phyloP scores from a whole-genome alignment of 768 basidiomycete species.

The Tephrocybe sp. region DNA sequence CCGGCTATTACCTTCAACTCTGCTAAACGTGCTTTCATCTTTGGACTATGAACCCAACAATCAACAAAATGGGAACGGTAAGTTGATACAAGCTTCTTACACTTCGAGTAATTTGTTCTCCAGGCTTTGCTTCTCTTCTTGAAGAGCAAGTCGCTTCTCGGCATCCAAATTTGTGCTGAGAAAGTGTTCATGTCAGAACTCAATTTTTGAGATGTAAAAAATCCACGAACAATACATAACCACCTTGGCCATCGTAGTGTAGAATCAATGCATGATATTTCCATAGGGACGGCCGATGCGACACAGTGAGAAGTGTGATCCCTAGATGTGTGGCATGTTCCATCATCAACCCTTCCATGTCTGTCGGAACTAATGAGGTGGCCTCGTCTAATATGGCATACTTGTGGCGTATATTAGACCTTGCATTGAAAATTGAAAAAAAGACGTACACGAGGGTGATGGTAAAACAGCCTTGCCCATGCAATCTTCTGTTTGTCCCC shows the following conservation, averaged over 20 bases:
- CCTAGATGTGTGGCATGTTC: constrained; percentile 82
- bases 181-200: constrained; percentile 1
- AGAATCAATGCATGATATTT: constrained; percentile 86
- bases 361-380: constrained; percentile 88
- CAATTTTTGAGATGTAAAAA: constrained; percentile 1
- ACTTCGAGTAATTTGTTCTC: constrained; percentile 86
- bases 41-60: constrained; percentile 57
- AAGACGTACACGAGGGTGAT: constrained; percentile 74
- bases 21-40: constrained; percentile 71
- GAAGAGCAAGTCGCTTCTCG: constrained; percentile 83
- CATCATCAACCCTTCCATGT: constrained; percentile 95
- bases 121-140: constrained; percentile 90
- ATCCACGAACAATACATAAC: constrained; percentile 83
- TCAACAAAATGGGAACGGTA: background rate
- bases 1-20: constrained; percentile 49
- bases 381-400: constrained; percentile 97
- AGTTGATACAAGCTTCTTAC: constrained; percentile 41
- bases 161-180: constrained; percentile 83
- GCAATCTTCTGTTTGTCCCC: constrained; percentile 98
- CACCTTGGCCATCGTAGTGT: constrained; percentile 92
- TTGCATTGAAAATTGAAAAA: background rate
- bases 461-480: constrained; percentile 96
- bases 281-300: constrained; percentile 93
- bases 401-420: constrained; percentile 35
- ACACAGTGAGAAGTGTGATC: constrained; percentile 92